Evolutionary conservation across 352 stramenopile species (phyloP), one percentile per base, ranked within the genome.

Genomic region (Phytopythium aichiense): DNA sequence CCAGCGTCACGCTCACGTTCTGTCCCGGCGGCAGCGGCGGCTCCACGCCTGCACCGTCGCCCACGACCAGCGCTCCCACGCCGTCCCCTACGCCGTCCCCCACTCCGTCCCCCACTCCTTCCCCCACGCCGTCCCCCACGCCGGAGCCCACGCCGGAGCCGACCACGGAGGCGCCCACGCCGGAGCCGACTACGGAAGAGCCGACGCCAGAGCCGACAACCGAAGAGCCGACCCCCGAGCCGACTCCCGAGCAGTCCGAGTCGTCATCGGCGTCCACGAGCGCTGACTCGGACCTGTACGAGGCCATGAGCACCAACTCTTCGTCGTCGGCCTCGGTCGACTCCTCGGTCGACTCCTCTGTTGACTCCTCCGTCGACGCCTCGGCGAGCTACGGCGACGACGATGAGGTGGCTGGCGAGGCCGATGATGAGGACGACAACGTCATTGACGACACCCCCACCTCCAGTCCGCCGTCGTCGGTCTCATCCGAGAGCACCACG

Each of bases 1-100:
- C 73, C n/a, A 56, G 65, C 38, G 77, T 85, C 61, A 68, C 65
- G 8, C 69, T 85, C 23, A 75, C 76, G 2, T 85, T 83, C 65
- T 84, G 74, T 35, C 74, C 65, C 20, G 58, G 56, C 50, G 12
- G 84, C 8, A 64, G 56, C 28, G 42, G 37, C 12, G 64, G 72
- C n/a, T 66, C 61, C 30, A 65, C 61, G n/a, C 62, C 63, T 11
- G 55, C 51, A 6, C 42, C 54, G 56, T 7, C 58, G 42, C 16
- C 57, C 59, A 28, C 64, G 65, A 22, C 53, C 69, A 23, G 60
- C 31, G 69, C 72, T 4, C 15, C 67, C 2, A 57, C 64, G 7
- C 45, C 64, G 22, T 51, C 60, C 35, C 61, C 68, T 12, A 70
- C 49, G 16, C 67, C 20, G 12, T 35, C 20, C 0, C 28, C 52